A percentile compares a stretch with the other conserved stretches of the same genome.
phyloP scores from a whole-genome alignment of 331 rosid genomes.

The Acacia pycnantha region DNA sequence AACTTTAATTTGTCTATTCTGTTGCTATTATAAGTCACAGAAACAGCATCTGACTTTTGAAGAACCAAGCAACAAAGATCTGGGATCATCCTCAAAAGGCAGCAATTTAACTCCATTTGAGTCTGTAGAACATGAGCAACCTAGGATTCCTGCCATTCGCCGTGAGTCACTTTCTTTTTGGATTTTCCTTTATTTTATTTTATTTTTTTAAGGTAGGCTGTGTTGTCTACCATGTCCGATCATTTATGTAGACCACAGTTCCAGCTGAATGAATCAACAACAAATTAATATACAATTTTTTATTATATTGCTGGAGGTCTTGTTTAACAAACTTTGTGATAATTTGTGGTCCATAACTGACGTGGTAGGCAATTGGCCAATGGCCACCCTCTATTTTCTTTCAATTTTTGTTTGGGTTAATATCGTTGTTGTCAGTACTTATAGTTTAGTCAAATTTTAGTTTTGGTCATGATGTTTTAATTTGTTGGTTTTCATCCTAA shows the following conservation, averaged over 20 bases:
- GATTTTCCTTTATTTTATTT: neutral
- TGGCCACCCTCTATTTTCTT: neutral
- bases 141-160: slow-evolving; percentile 79
- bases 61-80: slow-evolving; percentile 56
- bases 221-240: neutral
- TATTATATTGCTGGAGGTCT: neutral
- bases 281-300: neutral
- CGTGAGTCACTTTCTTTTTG: slow-evolving; percentile 57
- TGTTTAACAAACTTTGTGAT: neutral
- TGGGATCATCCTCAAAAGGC: slow-evolving; percentile 74
- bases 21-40: slow-evolving; percentile 37
- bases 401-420: neutral
- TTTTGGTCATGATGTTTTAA: too few relatives aligned
- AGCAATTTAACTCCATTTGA: slow-evolving; percentile 50
- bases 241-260: neutral
- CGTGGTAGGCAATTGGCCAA: neutral
- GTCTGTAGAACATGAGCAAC: slow-evolving; percentile 58
- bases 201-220: neutral
- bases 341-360: neutral
- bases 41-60: slow-evolving; percentile 63
- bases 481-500: too few relatives aligned
- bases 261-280: neutral
- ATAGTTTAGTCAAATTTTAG: too few relatives aligned
- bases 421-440: too few relatives aligned
- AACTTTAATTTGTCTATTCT: slow-evolving; percentile 6